phyloP scores from a whole-genome alignment of 163 green algal genomes.

The Chlamydomonas reinhardtii region DNA sequence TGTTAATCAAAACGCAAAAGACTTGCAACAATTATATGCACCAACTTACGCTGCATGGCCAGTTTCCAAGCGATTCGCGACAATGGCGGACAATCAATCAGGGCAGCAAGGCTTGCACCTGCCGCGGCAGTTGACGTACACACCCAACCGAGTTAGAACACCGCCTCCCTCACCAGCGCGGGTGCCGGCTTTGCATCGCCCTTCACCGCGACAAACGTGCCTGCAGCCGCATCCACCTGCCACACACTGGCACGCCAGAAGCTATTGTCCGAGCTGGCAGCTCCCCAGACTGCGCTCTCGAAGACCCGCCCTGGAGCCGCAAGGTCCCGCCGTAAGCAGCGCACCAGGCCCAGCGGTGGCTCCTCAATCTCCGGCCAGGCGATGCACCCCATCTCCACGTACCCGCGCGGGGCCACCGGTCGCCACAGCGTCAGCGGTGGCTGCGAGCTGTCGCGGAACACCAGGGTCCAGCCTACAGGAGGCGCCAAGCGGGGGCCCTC shows the following conservation, averaged over 20 bases:
- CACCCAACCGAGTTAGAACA: too few species aligned
- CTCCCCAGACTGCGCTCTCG: slow-evolving; percentile 71
- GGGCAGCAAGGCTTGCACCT: too few species aligned
- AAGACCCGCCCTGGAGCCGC: slow-evolving; percentile 46
- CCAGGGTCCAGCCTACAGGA: slow-evolving; percentile 56
- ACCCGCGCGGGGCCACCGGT: slow-evolving; percentile 80
- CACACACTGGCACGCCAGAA: slow-evolving; percentile 82
- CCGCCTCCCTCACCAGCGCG: neutral
- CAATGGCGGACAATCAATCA: too few species aligned
- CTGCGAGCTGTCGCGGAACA: slow-evolving; percentile 76
- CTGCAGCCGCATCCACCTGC: slow-evolving; percentile 75
- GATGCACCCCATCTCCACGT: slow-evolving; percentile 75
- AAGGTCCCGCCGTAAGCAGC: slow-evolving; percentile 75
- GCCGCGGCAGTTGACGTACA: too few species aligned
- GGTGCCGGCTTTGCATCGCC: neutral
- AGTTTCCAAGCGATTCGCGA: too few species aligned
- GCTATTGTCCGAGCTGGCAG: slow-evolving; percentile 70
- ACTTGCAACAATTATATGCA: too few species aligned
- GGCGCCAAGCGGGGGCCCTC: slow-evolving; percentile 41
- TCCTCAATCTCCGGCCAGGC: slow-evolving; percentile 73
- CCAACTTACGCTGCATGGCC: too few species aligned
- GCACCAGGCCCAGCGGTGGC: slow-evolving; percentile 63
- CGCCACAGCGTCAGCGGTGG: slow-evolving; percentile 82
- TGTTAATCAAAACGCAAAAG: too few species aligned
- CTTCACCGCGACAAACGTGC: slow-evolving; percentile 79